Evolutionary conservation across 2,329 filamentous ascomycete species (phyloP), one percentile per base, ranked within the genome.

Genomic region (Colletotrichum shisoi): DNA sequence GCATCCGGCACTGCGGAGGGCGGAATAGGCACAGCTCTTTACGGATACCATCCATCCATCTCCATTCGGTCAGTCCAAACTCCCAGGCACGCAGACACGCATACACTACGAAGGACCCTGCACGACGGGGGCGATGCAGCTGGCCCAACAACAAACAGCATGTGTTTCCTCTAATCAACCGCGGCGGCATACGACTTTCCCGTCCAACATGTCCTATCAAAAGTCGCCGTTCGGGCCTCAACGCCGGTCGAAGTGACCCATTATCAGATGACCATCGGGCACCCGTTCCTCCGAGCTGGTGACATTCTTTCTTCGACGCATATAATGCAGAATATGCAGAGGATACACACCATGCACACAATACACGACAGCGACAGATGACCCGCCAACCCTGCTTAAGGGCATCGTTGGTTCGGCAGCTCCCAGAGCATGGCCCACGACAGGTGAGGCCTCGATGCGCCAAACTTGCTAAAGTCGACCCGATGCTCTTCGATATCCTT

Each of bases 401-500:
- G 49, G 8, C 56, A 68, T 53, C 62, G 46, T 45, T 37, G 44
- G 42, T 48, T 67, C 39, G 66, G 66, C 31, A 53, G 45, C 53
- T 68, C 60, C 67, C 69, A 70, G n/a, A 68, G 21, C 69, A 70
- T 70, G n/a, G 58, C 69, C 63, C 63, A 70, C 12, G 31, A 57
- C n/a, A 39, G 31, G 51, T 70, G 64, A 61, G 56, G 52, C 39
- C 27, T 3, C 15, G 52, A 31, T 6, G 13, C 34, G 24, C 67
- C 69, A 27, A 64, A 70, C 40, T 60, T 44, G 44, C 59, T 42
- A 19, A 70, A 62, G 39, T 67, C 57, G 4, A 62, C 27, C 19
- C 24, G 51, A 5, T 44, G 21, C 21, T 60, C 57, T 1, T 74
- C 74, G 6, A 77, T 70, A 59, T 74, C 73, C n/a, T 71, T 63